Evolutionary conservation across 257 asterid species (phyloP).

Genomic region (Solanum etuberosum): DNA sequence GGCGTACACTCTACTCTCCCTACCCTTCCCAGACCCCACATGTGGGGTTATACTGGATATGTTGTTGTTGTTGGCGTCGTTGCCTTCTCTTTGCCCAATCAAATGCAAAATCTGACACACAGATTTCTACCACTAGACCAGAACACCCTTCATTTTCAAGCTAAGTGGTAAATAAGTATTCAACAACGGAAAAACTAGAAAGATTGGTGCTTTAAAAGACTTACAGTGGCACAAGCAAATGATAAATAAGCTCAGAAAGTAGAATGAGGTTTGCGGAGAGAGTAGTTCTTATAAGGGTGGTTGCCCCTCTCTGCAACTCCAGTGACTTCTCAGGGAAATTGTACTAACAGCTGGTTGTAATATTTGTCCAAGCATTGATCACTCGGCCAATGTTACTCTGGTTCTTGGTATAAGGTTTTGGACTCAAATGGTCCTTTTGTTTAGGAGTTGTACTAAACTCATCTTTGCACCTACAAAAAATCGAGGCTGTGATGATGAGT

Average conservation of each 20-base stretch:
- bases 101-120: not conserved
- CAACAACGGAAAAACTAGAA: not conserved
- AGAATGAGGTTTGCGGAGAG: not conserved
- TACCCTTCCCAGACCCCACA: not conserved
- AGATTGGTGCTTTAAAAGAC: not conserved
- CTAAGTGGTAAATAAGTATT: not conserved
- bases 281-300: not conserved
- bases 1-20: not conserved
- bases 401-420: not conserved
- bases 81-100: not conserved
- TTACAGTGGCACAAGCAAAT: not conserved
- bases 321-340: not conserved
- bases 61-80: not conserved
- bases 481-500: not conserved
- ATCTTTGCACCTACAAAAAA: not conserved
- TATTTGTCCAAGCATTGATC: not conserved
- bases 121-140: not conserved
- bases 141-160: not conserved
- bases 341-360: not conserved
- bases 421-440: not conserved
- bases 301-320: not conserved
- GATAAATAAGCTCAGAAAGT: not conserved
- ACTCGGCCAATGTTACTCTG: not conserved
- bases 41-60: not conserved
- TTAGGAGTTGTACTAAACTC: not conserved